These are phyloP conservation scores for Ambrosiella cleistominuta DNA, from an alignment of 2,329 filamentous ascomycete species.

Conservation along the genomic window DNA sequence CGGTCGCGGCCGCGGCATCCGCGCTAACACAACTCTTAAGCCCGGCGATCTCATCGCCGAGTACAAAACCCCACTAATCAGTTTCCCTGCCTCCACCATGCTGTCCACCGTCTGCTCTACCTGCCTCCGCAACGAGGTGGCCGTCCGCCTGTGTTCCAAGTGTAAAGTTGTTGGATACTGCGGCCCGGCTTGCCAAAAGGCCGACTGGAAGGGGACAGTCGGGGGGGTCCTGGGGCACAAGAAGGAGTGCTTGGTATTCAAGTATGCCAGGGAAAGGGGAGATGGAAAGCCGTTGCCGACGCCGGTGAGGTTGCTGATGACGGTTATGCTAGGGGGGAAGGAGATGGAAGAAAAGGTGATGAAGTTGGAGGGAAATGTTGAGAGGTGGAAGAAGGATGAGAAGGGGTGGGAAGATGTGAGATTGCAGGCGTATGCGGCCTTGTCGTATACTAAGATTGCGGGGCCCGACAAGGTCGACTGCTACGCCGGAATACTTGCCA, in stretches of 20 bases:
- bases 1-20: constrained; percentile 27
- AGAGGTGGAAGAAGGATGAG: constrained; percentile 20
- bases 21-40: constrained; percentile 24
- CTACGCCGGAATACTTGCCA: constrained; percentile 27
- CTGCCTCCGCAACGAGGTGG: constrained; percentile 25
- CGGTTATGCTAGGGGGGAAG: constrained; percentile 27
- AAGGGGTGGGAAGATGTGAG: constrained; percentile 30
- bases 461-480: constrained; percentile 21
- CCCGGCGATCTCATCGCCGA: constrained; percentile 29
- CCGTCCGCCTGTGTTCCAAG: constrained; percentile 28
- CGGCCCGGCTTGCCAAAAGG: constrained; percentile 32
- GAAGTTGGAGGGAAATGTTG: constrained; percentile 30
- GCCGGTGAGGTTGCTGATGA: constrained; percentile 34
- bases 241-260: constrained; percentile 33
- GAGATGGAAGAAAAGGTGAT: constrained; percentile 21
- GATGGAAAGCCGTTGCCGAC: constrained; percentile 29
- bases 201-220: constrained; percentile 28
- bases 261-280: constrained; percentile 23
- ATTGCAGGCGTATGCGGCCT: constrained; percentile 32
- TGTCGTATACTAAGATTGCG: constrained; percentile 23
- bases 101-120: constrained; percentile 29
- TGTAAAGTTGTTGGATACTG: constrained; percentile 40
- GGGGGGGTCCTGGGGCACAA: constrained; percentile 24
- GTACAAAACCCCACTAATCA: constrained; percentile 28
- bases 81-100: constrained; percentile 29